Conservation (phyloP, 2,329 filamentous ascomycete species). For the Calonectria henricotiae region DNA sequence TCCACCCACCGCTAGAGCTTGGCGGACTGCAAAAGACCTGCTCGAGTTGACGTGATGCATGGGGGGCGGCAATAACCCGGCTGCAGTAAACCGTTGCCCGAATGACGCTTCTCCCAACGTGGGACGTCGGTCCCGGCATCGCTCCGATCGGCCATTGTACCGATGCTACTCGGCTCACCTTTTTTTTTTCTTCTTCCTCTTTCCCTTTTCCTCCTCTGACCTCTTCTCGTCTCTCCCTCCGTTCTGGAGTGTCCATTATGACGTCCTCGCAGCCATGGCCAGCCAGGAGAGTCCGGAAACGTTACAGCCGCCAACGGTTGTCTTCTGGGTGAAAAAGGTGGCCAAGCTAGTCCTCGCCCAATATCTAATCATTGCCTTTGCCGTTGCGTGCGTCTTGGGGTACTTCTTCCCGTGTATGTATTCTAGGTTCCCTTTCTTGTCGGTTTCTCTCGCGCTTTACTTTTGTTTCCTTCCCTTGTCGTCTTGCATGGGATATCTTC, state of each 20-base stretch:
- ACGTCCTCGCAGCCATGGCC: constrained; percentile 40
- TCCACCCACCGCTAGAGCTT: constrained; percentile 20
- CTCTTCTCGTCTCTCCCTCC: not conserved
- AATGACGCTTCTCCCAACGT: constrained; percentile 23
- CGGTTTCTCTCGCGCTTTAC: too few relatives aligned
- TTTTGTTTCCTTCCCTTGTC: not conserved
- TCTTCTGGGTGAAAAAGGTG: constrained; percentile 43
- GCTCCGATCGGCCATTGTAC: constrained; percentile 27
- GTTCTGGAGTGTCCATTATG: not conserved
- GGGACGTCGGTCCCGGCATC: constrained; percentile 4
- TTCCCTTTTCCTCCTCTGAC: not conserved
- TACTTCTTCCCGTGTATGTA: constrained; percentile 63
- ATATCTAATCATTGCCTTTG: constrained; percentile 78
- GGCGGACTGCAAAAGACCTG: constrained; percentile 14
- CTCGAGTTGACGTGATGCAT: constrained; percentile 30
- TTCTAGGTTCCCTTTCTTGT: constrained; percentile 6
- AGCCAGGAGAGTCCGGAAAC: constrained; percentile 35
- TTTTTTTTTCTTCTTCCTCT: not conserved
- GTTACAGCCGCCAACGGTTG: constrained; percentile 17
- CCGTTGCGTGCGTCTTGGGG: constrained; percentile 66
- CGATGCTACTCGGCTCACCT: not conserved
- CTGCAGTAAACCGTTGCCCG: constrained; percentile 19
- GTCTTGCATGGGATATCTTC: not conserved
- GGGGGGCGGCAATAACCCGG: constrained; percentile 48
- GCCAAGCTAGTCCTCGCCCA: constrained; percentile 67